phyloP scores from a whole-genome alignment of 2,329 filamentous ascomycete genomes.

The Arthroderma sp. region DNA sequence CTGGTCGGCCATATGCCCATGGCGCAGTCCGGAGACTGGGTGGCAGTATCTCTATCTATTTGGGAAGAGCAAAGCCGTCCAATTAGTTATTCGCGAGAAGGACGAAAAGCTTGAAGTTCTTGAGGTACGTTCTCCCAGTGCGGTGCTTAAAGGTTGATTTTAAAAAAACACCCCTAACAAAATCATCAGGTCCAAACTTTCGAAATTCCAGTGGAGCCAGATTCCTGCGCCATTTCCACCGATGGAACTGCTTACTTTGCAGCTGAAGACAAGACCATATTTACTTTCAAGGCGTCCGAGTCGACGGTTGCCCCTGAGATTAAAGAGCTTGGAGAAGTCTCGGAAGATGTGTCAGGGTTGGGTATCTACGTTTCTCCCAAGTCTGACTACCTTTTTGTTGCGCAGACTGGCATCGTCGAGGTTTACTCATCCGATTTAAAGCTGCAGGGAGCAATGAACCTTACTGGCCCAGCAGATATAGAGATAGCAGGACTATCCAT shows the following conservation, averaged over 20 bases:
- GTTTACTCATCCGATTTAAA: conserved; percentile 28
- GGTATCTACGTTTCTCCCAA: conserved; percentile 27
- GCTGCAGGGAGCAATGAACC: conserved; percentile 23
- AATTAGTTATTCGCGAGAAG: conserved; percentile 25
- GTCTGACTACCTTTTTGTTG: conserved; percentile 31
- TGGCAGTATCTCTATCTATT: conserved; percentile 36
- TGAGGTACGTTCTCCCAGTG: conserved; percentile 19
- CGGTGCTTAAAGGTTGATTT: neutral
- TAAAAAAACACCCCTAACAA: neutral
- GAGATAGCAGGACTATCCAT: conserved; percentile 32
- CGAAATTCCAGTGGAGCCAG: conserved; percentile 28
- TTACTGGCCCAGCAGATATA: conserved; percentile 29
- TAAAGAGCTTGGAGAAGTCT: conserved; percentile 23
- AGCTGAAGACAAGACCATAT: conserved; percentile 27
- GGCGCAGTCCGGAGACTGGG: conserved; percentile 27
- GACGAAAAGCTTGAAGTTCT: conserved; percentile 22
- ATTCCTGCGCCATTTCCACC: conserved; percentile 31
- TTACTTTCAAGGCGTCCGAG: conserved; percentile 29
- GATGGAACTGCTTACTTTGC: conserved; percentile 29
- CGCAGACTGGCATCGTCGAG: conserved; percentile 25
- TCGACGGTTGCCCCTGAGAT: conserved; percentile 26
- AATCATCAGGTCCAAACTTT: conserved; percentile 26
- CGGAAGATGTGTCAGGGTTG: conserved; percentile 30
- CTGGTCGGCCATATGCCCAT: conserved; percentile 36
- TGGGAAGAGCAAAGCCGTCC: conserved; percentile 29